Evolutionary conservation across 192 early-diverging fungal species (phyloP).

Genomic region (Tieghemiomyces parasiticus): DNA sequence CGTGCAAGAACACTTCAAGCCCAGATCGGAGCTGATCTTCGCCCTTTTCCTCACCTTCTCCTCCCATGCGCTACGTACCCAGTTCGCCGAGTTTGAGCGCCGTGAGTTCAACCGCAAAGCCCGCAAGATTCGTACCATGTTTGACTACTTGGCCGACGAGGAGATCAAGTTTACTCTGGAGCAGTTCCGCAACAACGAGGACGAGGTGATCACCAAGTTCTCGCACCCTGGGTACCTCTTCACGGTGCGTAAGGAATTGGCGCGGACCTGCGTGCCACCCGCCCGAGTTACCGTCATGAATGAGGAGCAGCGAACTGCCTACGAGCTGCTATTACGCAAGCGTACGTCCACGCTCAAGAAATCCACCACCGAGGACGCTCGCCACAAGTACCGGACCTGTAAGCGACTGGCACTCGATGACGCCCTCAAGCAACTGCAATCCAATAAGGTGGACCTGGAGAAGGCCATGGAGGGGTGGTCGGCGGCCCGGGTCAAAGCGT

Average conservation of each 20-base stretch:
- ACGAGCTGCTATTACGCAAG: constrained; percentile 75
- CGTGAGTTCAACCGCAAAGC: constrained; percentile 69
- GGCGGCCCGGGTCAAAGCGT: constrained; percentile 82
- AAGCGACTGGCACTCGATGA: constrained; percentile 74
- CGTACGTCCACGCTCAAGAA: constrained; percentile 65
- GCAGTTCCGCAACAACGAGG: constrained; percentile 75
- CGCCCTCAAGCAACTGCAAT: constrained; percentile 73
- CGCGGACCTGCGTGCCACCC: constrained; percentile 26
- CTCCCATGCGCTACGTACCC: neutral
- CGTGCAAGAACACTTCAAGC: no score
- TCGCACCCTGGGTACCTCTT: constrained; percentile 58
- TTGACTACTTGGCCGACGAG: constrained; percentile 58
- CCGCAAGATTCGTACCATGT: constrained; percentile 59
- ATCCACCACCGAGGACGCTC: constrained; percentile 58
- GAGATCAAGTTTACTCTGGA: constrained; percentile 74
- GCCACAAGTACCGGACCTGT: constrained; percentile 54
- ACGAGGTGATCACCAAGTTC: constrained; percentile 76
- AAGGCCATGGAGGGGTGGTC: constrained; percentile 96
- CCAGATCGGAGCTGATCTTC: neutral
- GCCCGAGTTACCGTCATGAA: constrained; percentile 43
- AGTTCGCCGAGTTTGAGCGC: constrained; percentile 77
- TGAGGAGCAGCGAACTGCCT: constrained; percentile 69
- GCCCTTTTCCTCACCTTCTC: neutral
- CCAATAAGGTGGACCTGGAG: constrained; percentile 55
- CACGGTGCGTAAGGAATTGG: constrained; percentile 51